phyloP scores from a whole-genome alignment of 257 asterid genomes.

The Jaltomata sinuosa region DNA sequence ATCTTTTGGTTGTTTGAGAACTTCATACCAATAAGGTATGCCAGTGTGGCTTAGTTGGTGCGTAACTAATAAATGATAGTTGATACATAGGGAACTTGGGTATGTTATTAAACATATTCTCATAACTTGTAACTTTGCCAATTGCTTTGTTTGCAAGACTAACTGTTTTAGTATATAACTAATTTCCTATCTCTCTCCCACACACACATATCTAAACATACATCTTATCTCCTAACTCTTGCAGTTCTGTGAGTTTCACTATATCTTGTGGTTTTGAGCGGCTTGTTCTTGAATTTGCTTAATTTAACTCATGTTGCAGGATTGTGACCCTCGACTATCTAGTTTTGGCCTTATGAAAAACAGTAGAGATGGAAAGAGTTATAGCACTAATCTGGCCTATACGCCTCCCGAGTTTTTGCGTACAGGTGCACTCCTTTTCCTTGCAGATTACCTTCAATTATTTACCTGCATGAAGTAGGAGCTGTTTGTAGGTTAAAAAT shows the following conservation, averaged over 20 bases:
- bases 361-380: too few relatives aligned
- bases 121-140: not conserved
- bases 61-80: not conserved
- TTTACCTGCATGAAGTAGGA: not conserved
- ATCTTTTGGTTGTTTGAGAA: not conserved
- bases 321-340: slow-evolving; percentile 92
- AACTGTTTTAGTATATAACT: not conserved
- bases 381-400: too few relatives aligned
- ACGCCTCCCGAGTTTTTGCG: slow-evolving; percentile 13
- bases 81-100: not conserved
- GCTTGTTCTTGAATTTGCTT: not conserved
- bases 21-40: not conserved
- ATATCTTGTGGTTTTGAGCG: not conserved
- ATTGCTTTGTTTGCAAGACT: not conserved
- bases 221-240: not conserved
- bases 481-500: not conserved
- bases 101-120: not conserved
- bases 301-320: slow-evolving; percentile 35
- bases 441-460: not conserved
- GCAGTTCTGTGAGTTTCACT: not conserved
- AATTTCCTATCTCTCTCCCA: not conserved
- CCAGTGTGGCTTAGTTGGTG: not conserved
- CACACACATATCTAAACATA: not conserved
- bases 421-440: slow-evolving; percentile 40
- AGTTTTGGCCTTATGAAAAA: too few relatives aligned